Evolutionary conservation across 345 rosid genomes (phyloP).

Genomic region (Arabidopsis arenosa): DNA sequence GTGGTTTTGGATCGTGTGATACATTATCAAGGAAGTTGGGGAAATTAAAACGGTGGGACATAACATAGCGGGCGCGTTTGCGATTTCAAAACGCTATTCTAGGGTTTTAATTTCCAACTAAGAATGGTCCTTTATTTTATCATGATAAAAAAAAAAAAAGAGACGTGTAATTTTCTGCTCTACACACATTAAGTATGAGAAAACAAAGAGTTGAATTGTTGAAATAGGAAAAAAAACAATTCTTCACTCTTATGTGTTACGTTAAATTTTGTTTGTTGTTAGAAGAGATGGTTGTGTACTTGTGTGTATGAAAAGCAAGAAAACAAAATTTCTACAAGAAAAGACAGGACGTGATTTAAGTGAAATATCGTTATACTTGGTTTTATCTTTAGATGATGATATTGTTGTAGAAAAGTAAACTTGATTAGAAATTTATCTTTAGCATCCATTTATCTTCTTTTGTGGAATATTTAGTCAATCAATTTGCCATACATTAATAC

Average conservation of each 20-base stretch:
- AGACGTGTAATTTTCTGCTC: constrained; percentile 8
- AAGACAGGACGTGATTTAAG: not conserved
- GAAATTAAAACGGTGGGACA: constrained; percentile 15
- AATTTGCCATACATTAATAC: not conserved
- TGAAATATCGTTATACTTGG: not conserved
- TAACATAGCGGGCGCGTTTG: constrained; percentile 7
- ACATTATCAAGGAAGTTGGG: not conserved
- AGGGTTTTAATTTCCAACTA: not conserved
- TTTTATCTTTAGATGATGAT: not conserved
- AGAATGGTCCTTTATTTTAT: not conserved
- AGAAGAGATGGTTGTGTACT: no score
- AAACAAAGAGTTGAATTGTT: not conserved
- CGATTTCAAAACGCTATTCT: not conserved
- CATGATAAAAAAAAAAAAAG: not conserved
- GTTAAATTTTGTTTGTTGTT: no score
- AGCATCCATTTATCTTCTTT: not conserved
- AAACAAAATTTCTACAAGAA: not conserved
- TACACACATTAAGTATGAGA: constrained; percentile 10
- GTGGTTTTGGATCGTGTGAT: constrained; percentile 32
- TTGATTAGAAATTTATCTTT: not conserved
- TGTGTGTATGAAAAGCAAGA: not conserved
- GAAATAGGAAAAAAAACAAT: not conserved
- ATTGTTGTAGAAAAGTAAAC: not conserved
- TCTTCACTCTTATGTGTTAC: not conserved
- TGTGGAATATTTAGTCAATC: not conserved